Base-by-base conservation (phyloP, 441 rosid genomes). In the Theobroma grandiflorum region DNA sequence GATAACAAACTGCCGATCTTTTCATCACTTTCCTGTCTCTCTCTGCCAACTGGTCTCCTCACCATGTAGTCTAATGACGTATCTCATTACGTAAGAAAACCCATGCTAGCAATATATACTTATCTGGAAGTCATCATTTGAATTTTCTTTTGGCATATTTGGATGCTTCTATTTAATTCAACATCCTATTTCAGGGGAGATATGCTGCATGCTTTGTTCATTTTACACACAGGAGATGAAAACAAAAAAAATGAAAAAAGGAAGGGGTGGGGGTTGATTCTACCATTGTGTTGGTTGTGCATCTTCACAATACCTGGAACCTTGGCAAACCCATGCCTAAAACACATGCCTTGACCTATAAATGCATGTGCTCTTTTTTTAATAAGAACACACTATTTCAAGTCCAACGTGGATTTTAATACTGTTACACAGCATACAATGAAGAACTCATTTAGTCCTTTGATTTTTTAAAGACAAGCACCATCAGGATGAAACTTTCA, bases 21-120 rank as follows among this genome's bases (percentile, higher is more conserved):
- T 72, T 53, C 53, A 37, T n/a, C 10, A 18, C n/a, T 52, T 53
- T 72, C 47, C 62, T 18, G 33, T 53, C 76, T 72, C 47, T 53
- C 76, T 72, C 76, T 35, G 47, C 35, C 76, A 72, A 53, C 64
- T n/a, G 76, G 49, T 72, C 50, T 72, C 20, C 33, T 10, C 1
- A 55, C 64, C 18, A 14, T 14, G 20, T 8, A 55, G 35, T 55
- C 64, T 53, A 55, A 72, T 37, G 76, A 38, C 18, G 11, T 55
- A 72, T 37, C 33, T 14, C 7, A 4, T 4, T 35, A 47, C 15
- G 26, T 31, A 50, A 49, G 55, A 31, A 47, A 49, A 70, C 74
- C 6, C 22, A 50, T 3, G 9, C 45, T 33, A 35, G 61, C 75
- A 52, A 72, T 50, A 50, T 38, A 4, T 10, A 26, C n/a, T 40